Percentiles rank a stretch among this genome's conserved stretches.
These are phyloP conservation scores for Lactarius evosmus DNA, from an alignment of 768 basidiomycete species.

Conservation along the genomic window DNA sequence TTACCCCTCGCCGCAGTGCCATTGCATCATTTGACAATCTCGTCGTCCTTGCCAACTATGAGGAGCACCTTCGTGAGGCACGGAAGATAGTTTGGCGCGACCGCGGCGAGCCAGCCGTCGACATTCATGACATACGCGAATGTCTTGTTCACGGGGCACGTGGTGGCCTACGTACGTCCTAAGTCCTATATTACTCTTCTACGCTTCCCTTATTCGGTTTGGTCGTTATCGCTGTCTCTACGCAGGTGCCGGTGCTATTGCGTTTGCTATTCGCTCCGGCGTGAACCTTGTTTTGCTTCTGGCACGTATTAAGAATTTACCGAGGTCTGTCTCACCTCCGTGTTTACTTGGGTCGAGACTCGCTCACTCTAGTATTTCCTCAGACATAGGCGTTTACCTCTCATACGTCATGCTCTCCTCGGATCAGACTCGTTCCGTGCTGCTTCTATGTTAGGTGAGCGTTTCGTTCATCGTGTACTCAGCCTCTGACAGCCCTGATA, in stretches of 20 bases:
- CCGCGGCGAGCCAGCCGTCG: slow-evolving; percentile 68
- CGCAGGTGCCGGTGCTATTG: slow-evolving; percentile 76
- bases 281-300: slow-evolving; percentile 78
- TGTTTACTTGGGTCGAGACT: slow-evolving; percentile 7
- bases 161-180: slow-evolving; percentile 66
- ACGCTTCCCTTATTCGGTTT: background rate
- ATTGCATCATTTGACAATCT: slow-evolving; percentile 82
- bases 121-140: slow-evolving; percentile 58
- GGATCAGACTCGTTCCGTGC: slow-evolving; percentile 81
- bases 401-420: slow-evolving; percentile 80
- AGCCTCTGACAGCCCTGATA: slow-evolving; percentile 31
- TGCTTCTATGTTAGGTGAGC: slow-evolving; percentile 78
- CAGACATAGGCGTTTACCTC: slow-evolving; percentile 60
- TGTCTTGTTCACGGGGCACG: slow-evolving; percentile 67
- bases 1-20: slow-evolving; percentile 49
- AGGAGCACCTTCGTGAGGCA: slow-evolving; percentile 68
- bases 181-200: slow-evolving; percentile 1
- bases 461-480: slow-evolving; percentile 2
- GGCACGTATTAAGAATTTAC: slow-evolving; percentile 64
- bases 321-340: slow-evolving; percentile 47
- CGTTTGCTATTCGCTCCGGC: slow-evolving; percentile 76
- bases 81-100: slow-evolving; percentile 82
- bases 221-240: background rate
- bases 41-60: slow-evolving; percentile 79
- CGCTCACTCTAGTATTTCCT: slow-evolving; percentile 1